phyloP scores from a whole-genome alignment of 169 alveolate genomes.

The Perkinsus olseni region DNA sequence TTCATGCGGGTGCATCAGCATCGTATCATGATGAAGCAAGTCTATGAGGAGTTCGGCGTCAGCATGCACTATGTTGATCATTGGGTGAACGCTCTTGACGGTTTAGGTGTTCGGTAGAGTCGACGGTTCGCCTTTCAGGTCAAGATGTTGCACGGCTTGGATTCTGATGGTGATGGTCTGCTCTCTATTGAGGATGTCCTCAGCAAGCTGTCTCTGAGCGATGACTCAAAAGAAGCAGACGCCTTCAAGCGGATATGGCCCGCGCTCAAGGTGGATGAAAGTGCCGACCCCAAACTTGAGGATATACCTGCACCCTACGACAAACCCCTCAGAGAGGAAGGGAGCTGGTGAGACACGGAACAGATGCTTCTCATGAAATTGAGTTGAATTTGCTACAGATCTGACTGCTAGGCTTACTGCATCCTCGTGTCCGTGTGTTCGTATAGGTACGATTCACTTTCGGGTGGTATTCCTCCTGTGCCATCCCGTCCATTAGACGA shows the following conservation, averaged over 20 bases:
- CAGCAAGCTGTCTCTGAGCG: neutral
- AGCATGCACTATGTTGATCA: neutral
- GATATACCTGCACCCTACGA: neutral
- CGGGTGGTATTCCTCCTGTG: neutral
- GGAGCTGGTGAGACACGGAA: neutral
- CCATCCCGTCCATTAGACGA: neutral
- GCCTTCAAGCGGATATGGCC: neutral
- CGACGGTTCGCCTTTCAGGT: neutral
- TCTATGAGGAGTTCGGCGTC: neutral
- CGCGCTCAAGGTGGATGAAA: neutral
- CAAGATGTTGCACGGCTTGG: neutral
- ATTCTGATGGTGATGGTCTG: neutral
- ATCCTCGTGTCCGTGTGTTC: neutral
- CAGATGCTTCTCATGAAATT: too few species aligned
- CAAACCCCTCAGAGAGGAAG: neutral
- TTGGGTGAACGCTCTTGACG: neutral
- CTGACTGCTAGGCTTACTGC: too few species aligned
- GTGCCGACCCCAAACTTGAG: neutral
- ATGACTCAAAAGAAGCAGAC: neutral
- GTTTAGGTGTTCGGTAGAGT: neutral
- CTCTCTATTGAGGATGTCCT: neutral
- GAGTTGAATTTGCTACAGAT: too few species aligned
- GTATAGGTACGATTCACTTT: neutral
- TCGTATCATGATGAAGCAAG: neutral
- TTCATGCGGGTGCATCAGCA: conserved; percentile 1